Evolutionary conservation across 768 basidiomycete species (phyloP).

Genomic region (Tulasnella sp.): DNA sequence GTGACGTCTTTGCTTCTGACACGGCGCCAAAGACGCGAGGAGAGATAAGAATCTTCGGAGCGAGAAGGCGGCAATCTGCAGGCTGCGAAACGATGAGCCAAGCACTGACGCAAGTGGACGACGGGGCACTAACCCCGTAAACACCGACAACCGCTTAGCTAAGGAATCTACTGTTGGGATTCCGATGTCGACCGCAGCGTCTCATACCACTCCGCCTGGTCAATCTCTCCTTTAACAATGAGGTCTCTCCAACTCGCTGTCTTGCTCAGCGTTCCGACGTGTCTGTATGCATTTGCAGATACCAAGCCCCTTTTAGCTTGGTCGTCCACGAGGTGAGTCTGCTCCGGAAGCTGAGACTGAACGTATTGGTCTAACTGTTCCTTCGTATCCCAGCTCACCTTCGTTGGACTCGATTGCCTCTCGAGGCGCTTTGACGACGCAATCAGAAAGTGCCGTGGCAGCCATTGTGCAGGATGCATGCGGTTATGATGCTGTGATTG

Average conservation of each 20-base stretch:
- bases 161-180: neutral
- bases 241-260: neutral
- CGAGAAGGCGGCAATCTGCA: neutral
- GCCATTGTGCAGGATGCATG: slow-evolving; percentile 1
- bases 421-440: neutral
- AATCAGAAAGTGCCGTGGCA: neutral
- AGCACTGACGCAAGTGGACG: neutral
- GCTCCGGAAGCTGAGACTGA: neutral
- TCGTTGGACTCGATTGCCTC: neutral
- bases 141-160: neutral
- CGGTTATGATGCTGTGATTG: slow-evolving; percentile 13
- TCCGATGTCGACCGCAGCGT: neutral
- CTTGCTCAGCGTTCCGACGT: neutral
- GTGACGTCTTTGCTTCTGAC: too few species aligned
- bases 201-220: neutral
- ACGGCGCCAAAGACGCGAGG: too few species aligned
- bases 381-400: neutral
- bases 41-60: neutral
- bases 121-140: neutral
- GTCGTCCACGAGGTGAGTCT: slow-evolving; percentile 9
- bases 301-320: slow-evolving; percentile 1
- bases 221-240: neutral
- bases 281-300: slow-evolving; percentile 2
- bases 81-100: neutral
- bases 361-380: neutral